Evolutionary conservation across 495 filamentous ascomycete genomes (phyloP), one percentile per base, ranked within the genome.

Genomic region (Clohesyomyces aquaticus): DNA sequence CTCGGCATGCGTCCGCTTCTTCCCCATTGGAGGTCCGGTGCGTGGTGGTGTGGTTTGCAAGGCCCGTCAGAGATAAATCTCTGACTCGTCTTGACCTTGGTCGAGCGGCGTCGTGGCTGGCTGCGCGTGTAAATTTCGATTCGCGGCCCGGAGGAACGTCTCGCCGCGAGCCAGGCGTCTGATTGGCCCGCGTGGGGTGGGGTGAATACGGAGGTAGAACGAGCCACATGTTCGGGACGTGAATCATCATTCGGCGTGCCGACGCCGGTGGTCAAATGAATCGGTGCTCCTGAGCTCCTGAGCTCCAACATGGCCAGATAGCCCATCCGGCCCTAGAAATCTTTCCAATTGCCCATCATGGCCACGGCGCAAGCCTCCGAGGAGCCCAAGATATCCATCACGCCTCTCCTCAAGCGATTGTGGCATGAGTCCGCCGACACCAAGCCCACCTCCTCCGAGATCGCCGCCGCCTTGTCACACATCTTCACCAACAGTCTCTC

Each of bases 401-500:
- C 88, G 6, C 86, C 89, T 16, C 83, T 98, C 16, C 85, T 98
- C 54, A 85, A 89, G 61, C 82, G 86, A 41, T 82, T 98, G 23
- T 85, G 90, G 83, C 87, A 90, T 53, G 78, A 83, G 29, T 79
- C 83, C 0, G 71, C 74, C 10, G 71, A 76, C 19, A 71, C 74
- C 25, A 76, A 79, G 22, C 87, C 92, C 12, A 83, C 84, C 19
- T 87, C 93, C 19, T 81, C 86, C 35, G 89, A 96, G 63, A 93
- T 99, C 69, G 91, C 93, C 58, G 77, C 87, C 8, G 93, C 94
- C 16, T 87, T 99, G 66, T 86, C 90, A 2, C 80, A 89, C 66
- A 93, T 96, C 72, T 97, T 98, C 72, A 91, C 89, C 25, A 85
- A 96, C 76, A 81, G 84, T 43, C 78, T 97, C 1, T 92, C 88